Evolutionary conservation across 2,329 filamentous ascomycete species (phyloP).

Genomic region (Xylaria sp.): DNA sequence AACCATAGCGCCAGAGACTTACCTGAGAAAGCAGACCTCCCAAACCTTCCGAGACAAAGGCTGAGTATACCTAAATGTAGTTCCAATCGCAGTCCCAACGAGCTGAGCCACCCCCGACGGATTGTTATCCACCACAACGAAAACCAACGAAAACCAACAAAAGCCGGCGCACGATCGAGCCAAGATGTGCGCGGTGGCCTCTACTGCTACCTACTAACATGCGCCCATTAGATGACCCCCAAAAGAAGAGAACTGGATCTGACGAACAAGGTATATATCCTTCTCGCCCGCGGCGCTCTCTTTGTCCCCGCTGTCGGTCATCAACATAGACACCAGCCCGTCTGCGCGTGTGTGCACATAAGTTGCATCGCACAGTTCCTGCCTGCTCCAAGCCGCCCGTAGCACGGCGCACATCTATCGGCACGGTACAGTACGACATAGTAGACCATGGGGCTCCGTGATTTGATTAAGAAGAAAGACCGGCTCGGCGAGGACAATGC

Average conservation of each 20-base stretch:
- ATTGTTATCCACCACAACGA: background rate
- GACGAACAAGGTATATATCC: background rate
- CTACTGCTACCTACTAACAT: slow-evolving; percentile 1
- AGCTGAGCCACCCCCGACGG: slow-evolving; percentile 28
- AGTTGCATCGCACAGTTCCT: background rate
- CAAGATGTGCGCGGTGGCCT: slow-evolving; percentile 13
- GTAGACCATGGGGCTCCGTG: slow-evolving; percentile 55
- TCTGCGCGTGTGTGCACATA: background rate
- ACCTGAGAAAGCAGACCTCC: background rate
- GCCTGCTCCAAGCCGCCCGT: background rate
- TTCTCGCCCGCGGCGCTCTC: background rate
- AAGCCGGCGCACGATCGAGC: slow-evolving; percentile 22
- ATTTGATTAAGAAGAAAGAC: slow-evolving; percentile 61
- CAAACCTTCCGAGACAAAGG: slow-evolving; percentile 10
- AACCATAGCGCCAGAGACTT: no score
- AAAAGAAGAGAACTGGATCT: background rate
- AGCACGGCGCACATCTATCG: background rate
- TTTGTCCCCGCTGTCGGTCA: background rate
- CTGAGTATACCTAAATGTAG: slow-evolving; percentile 6
- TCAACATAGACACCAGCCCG: background rate
- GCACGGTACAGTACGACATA: background rate
- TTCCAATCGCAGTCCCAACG: no score
- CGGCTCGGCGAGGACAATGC: slow-evolving; percentile 45
- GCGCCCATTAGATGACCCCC: background rate
- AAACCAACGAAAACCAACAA: background rate